Percentiles rank a stretch among this genome's conserved stretches.
Conservation (phyloP, 2,329 filamentous ascomycete genomes). For the Pseudopithomyces chartarum region DNA sequence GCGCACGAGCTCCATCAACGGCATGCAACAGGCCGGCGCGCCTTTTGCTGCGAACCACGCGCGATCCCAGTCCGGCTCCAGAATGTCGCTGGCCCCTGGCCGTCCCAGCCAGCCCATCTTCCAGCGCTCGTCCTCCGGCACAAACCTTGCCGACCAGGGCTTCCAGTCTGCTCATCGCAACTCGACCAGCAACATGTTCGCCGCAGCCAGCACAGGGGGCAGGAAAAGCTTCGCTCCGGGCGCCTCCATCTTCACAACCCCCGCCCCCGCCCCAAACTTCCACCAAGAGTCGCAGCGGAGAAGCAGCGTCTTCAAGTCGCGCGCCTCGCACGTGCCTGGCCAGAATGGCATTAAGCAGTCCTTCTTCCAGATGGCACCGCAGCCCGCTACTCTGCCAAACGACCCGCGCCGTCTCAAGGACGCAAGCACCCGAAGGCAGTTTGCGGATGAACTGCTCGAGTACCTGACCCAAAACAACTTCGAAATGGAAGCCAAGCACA, state of each 20-base stretch:
- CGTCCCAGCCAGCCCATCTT: constrained; percentile 88
- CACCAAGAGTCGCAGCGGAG: constrained; percentile 66
- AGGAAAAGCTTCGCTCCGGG: constrained; percentile 74
- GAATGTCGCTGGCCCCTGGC: constrained; percentile 79
- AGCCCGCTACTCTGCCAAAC: constrained; percentile 78
- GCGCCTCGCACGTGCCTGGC: constrained; percentile 68
- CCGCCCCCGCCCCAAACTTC: constrained; percentile 52
- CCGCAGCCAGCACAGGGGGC: constrained; percentile 54
- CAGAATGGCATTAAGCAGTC: constrained; percentile 77
- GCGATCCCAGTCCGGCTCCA: constrained; percentile 80
- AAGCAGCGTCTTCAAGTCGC: constrained; percentile 70
- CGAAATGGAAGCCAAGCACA: constrained; percentile 96
- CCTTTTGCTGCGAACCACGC: constrained; percentile 71
- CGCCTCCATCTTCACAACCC: constrained; percentile 54
- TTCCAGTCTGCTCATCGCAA: constrained; percentile 84
- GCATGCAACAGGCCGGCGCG: constrained; percentile 60
- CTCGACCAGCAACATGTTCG: constrained; percentile 72
- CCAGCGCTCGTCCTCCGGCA: constrained; percentile 80
- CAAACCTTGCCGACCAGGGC: constrained; percentile 77
- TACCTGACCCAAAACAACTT: constrained; percentile 94
- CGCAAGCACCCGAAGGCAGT: constrained; percentile 75
- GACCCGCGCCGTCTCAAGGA: constrained; percentile 89
- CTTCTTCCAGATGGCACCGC: constrained; percentile 89
- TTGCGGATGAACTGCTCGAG: constrained; percentile 88
- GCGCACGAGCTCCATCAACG: constrained; percentile 79